phyloP scores from a whole-genome alignment of 768 basidiomycete genomes.

The Hygrocybe coccinea region DNA sequence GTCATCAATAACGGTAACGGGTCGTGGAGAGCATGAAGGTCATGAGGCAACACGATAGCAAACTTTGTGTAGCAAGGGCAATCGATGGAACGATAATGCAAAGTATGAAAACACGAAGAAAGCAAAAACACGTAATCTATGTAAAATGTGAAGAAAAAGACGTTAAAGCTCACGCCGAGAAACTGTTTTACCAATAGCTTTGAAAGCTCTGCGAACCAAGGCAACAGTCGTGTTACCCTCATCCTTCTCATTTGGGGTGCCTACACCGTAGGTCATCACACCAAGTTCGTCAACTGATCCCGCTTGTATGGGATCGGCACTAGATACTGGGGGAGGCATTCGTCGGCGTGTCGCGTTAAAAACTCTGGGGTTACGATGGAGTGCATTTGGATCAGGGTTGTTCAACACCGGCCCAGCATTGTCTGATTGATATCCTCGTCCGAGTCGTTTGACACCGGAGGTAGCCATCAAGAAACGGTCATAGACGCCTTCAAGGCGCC shows the following conservation, averaged over 20 bases:
- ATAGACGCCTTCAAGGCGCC: slow-evolving; percentile 67
- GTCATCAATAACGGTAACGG: neutral
- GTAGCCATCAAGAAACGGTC: slow-evolving; percentile 82
- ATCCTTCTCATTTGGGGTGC: slow-evolving; percentile 34
- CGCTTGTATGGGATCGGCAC: slow-evolving; percentile 48
- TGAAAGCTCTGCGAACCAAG: slow-evolving; percentile 66
- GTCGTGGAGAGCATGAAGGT: neutral
- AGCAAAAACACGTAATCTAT: neutral
- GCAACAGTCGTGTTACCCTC: slow-evolving; percentile 48
- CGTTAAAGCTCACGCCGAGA: slow-evolving; percentile 31
- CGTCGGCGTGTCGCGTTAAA: slow-evolving; percentile 48
- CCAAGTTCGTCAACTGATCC: slow-evolving; percentile 66
- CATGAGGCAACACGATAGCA: neutral
- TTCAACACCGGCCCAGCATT: slow-evolving; percentile 43
- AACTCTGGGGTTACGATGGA: slow-evolving; percentile 36
- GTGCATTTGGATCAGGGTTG: slow-evolving; percentile 16
- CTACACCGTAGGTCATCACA: slow-evolving; percentile 38
- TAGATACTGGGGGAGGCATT: slow-evolving; percentile 72
- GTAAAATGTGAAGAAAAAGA: neutral
- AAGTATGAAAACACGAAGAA: neutral
- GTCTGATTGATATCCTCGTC: slow-evolving; percentile 78
- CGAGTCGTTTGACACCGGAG: slow-evolving; percentile 71
- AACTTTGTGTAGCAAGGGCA: neutral
- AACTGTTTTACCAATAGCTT: slow-evolving; percentile 60
- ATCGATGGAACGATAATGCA: neutral